Conservation (phyloP, 2,329 filamentous ascomycete genomes). For the Zalaria obscura region DNA sequence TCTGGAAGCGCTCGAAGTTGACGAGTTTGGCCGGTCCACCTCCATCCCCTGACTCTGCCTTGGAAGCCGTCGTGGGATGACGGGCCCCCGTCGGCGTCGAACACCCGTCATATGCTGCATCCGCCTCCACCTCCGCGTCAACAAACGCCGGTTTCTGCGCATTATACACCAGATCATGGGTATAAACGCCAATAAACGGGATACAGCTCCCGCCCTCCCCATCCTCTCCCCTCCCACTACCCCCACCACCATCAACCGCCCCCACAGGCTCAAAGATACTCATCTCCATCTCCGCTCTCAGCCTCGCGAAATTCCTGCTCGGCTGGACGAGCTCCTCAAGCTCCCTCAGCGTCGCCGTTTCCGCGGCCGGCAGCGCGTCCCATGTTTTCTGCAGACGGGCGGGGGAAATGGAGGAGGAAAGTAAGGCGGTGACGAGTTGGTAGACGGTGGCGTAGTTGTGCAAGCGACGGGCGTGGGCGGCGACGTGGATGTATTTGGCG, state of each 20-base stretch:
- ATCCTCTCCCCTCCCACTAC: too few species aligned
- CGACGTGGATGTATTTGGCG: slow-evolving; percentile 72
- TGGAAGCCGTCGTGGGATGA: not conserved
- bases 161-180: slow-evolving; percentile 71
- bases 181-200: slow-evolving; percentile 70
- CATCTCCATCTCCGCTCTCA: slow-evolving; percentile 68
- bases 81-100: not conserved
- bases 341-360: slow-evolving; percentile 51
- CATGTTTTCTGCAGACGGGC: slow-evolving; percentile 56
- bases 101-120: slow-evolving; percentile 6
- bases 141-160: slow-evolving; percentile 65
- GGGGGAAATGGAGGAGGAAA: slow-evolving; percentile 49
- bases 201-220: slow-evolving; percentile 38
- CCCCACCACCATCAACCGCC: slow-evolving; percentile 37
- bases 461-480: slow-evolving; percentile 57
- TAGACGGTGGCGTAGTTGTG: slow-evolving; percentile 77
- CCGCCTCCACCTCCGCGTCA: slow-evolving; percentile 1
- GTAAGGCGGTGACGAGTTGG: slow-evolving; percentile 63
- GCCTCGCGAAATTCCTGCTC: slow-evolving; percentile 60
- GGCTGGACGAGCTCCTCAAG: slow-evolving; percentile 64
- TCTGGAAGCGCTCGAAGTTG: slow-evolving; percentile 73
- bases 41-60: too few species aligned
- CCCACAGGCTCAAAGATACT: slow-evolving; percentile 39
- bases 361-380: slow-evolving; percentile 51
- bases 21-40: too few species aligned